Evolutionary conservation across 1,284 basidiomycete species (phyloP).

Genomic region (Cryptococcus hybrid): DNA sequence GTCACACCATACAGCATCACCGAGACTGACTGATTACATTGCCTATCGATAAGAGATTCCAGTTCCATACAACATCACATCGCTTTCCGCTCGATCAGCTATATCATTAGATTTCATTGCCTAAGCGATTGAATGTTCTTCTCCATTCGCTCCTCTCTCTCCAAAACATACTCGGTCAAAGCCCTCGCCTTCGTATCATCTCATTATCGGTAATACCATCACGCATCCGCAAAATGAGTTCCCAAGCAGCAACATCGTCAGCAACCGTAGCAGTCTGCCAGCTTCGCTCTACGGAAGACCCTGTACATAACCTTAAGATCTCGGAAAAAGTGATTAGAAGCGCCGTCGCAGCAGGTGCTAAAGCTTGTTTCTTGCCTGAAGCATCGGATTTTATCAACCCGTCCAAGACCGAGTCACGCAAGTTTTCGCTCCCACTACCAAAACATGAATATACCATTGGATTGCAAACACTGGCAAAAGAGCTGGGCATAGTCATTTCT

Average conservation of each 20-base stretch:
- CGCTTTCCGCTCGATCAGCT: too few relatives aligned
- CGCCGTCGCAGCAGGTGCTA: constrained; percentile 49
- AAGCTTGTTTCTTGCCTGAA: constrained; percentile 54
- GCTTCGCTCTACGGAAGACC: constrained; percentile 38
- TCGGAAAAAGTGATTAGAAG: constrained; percentile 47
- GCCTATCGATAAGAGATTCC: too few relatives aligned
- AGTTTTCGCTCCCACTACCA: constrained; percentile 33
- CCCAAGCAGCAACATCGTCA: neutral
- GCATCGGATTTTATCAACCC: constrained; percentile 56
- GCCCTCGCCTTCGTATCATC: neutral
- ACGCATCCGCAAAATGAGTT: neutral
- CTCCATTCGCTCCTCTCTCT: too few relatives aligned
- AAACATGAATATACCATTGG: constrained; percentile 36
- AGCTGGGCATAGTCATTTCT: constrained; percentile 48
- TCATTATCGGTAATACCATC: neutral
- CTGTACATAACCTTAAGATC: constrained; percentile 41
- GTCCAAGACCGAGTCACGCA: constrained; percentile 34
- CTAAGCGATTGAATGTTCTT: too few relatives aligned
- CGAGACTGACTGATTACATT: too few relatives aligned
- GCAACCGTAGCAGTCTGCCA: constrained; percentile 34
- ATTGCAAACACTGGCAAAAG: constrained; percentile 47
- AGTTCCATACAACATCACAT: too few relatives aligned
- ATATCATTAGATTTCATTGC: too few relatives aligned
- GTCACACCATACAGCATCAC: too few relatives aligned
- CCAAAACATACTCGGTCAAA: too few relatives aligned